These are phyloP conservation scores for Inga leiocalycina DNA, from an alignment of 306 rosid genomes.

Conservation along the genomic window DNA sequence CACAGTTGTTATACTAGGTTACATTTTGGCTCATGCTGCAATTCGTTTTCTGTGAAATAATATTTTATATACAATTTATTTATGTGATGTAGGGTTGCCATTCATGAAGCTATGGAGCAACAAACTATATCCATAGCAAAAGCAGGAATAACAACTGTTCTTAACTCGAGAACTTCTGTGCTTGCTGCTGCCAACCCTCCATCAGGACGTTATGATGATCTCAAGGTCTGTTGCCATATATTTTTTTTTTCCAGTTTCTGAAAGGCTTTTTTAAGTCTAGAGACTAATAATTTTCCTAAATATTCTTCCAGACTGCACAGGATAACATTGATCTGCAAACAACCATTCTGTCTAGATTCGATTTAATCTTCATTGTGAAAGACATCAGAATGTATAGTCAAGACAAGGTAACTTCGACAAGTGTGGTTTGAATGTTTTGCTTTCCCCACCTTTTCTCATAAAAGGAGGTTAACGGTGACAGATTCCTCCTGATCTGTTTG, in stretches of 20 bases:
- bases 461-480: not conserved
- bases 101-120: slow-evolving; percentile 99
- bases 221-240: slow-evolving; percentile 59
- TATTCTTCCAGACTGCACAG: slow-evolving; percentile 85
- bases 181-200: slow-evolving; percentile 99
- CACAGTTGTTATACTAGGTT: slow-evolving; percentile 16
- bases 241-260: slow-evolving; percentile 11
- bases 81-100: slow-evolving; percentile 74
- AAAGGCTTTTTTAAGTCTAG: not conserved
- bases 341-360: slow-evolving; percentile 96
- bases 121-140: slow-evolving; percentile 98
- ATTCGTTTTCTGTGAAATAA: not conserved
- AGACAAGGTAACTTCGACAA: slow-evolving; percentile 72
- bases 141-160: slow-evolving; percentile 99
- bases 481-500: not conserved
- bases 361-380: slow-evolving; percentile 94
- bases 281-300: slow-evolving; percentile 37
- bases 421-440: slow-evolving; percentile 15
- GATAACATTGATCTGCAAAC: slow-evolving; percentile 99
- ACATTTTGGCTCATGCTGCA: slow-evolving; percentile 15
- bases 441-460: not conserved
- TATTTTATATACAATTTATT: slow-evolving; percentile 17
- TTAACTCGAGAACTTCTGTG: slow-evolving; percentile 96
- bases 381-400: slow-evolving; percentile 92
- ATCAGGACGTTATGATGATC: slow-evolving; percentile 99